Evolutionary conservation across 768 basidiomycete species (phyloP).

Genomic region (Lactarius vividus): DNA sequence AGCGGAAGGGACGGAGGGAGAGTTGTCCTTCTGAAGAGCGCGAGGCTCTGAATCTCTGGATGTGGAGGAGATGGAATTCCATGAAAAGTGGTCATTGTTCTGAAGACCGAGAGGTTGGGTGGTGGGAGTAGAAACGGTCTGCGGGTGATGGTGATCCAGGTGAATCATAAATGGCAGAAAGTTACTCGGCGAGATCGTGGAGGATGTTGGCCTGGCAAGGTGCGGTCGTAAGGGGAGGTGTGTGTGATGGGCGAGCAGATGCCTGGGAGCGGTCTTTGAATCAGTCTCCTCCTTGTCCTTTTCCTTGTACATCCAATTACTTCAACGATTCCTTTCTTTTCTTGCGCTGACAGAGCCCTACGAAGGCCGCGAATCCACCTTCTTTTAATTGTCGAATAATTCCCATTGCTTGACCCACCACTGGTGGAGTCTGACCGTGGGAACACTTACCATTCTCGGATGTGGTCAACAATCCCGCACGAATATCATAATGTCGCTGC

Average conservation of each 20-base stretch:
- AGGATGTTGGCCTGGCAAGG: background rate
- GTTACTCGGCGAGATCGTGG: slow-evolving; percentile 3
- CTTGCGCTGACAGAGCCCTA: background rate
- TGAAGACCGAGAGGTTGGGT: slow-evolving; percentile 25
- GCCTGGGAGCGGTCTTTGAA: slow-evolving; percentile 7
- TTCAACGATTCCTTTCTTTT: too few species aligned
- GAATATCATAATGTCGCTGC: background rate
- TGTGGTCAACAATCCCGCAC: slow-evolving; percentile 5
- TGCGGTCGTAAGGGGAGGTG: slow-evolving; percentile 1
- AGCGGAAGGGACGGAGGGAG: slow-evolving; percentile 14
- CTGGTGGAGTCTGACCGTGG: slow-evolving; percentile 1
- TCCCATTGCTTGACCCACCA: background rate
- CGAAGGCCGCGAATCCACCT: background rate
- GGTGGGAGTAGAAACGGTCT: slow-evolving; percentile 30
- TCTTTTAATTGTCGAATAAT: background rate
- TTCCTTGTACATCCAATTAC: background rate
- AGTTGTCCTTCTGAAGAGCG: slow-evolving; percentile 19
- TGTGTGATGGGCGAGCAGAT: background rate
- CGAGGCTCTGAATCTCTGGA: slow-evolving; percentile 23
- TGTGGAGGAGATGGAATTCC: slow-evolving; percentile 13
- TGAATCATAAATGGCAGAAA: slow-evolving; percentile 34
- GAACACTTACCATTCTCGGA: slow-evolving; percentile 18
- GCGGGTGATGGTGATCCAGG: slow-evolving; percentile 36
- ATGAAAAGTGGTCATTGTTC: slow-evolving; percentile 26
- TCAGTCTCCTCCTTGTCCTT: background rate